Evolutionary conservation across 352 stramenopile species (phyloP).

Genomic region (Globisporangium perplexum): DNA sequence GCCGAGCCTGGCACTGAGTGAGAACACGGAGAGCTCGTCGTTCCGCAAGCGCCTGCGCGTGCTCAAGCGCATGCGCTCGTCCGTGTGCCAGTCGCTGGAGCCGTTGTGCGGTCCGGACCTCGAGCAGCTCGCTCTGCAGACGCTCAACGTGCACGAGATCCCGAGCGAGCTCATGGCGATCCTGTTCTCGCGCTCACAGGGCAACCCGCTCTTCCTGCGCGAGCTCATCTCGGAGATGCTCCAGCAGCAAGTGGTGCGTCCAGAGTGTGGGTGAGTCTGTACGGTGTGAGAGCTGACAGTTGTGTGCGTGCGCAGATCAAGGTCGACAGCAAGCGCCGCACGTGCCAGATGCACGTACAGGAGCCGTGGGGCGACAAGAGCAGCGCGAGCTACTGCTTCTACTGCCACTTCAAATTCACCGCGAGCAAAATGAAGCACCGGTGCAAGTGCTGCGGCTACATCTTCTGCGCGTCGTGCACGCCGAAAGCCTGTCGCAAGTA

Average conservation of each 20-base stretch:
- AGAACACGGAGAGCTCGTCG: slow-evolving; percentile 71
- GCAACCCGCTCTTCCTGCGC: slow-evolving; percentile 78
- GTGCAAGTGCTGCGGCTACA: slow-evolving; percentile 80
- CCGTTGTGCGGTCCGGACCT: slow-evolving; percentile 50
- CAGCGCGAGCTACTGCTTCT: slow-evolving; percentile 63
- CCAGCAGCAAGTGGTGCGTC: slow-evolving; percentile 61
- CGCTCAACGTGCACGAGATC: slow-evolving; percentile 55
- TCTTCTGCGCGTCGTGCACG: slow-evolving; percentile 75
- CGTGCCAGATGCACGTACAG: slow-evolving; percentile 69
- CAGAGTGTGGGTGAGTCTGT: no score
- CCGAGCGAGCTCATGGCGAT: slow-evolving; percentile 56
- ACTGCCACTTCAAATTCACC: slow-evolving; percentile 54
- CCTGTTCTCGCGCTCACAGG: slow-evolving; percentile 68
- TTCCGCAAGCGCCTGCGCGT: slow-evolving; percentile 73
- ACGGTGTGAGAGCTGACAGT: not conserved
- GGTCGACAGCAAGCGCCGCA: slow-evolving; percentile 48
- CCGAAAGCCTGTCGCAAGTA: slow-evolving; percentile 68
- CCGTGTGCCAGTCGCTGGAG: slow-evolving; percentile 39
- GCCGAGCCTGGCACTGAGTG: slow-evolving; percentile 50
- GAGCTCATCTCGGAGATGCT: slow-evolving; percentile 84
- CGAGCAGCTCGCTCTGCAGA: slow-evolving; percentile 54
- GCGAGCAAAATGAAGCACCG: slow-evolving; percentile 63
- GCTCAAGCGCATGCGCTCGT: slow-evolving; percentile 60
- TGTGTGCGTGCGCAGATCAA: slow-evolving; percentile 28
- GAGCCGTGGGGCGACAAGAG: slow-evolving; percentile 78